Evolutionary conservation across 345 rosid species (phyloP), one percentile per base, ranked within the genome.

Genomic region (Arabis alpina): DNA sequence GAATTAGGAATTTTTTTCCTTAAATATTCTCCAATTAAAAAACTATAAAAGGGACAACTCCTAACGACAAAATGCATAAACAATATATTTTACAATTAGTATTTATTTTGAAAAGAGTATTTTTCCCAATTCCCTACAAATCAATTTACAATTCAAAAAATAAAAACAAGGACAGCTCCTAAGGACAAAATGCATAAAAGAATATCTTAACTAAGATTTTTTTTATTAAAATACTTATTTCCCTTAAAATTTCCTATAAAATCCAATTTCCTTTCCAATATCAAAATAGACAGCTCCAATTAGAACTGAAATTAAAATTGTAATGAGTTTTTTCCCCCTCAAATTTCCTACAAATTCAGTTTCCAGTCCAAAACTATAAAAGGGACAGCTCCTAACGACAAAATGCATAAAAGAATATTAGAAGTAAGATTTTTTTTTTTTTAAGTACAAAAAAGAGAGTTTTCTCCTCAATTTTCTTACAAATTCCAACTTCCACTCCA

Each of bases 101-200:
- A 8, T 3, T 14, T 30, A 0, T 5, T 34, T n/a, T 45, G 24
- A 49, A 58, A 58, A 58, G 40, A 49, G 34, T 16, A 13, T 49
- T 28, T 32, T 3, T 19, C 32, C 11, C n/a, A 13, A 10, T 19
- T 50, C 28, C 23, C 13, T 49, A 39, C n/a, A 9, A 70, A 60
- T 41, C 41, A 48, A 1, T 25, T 58, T 58, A 57, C 10, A 40
- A 13, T 16, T 50, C 19, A 50, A 30, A 67, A 32, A 15, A 10
- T 19, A 19, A 62, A 11, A 43, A 72, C 54, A 72, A 42, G 39
- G 77, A 73, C 72, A 65, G 8, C 61, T 65, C 72, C 48, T 57
- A 40, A 10, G 48, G 59, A 65, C 71, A 73, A 56, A 73, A 64
- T 50, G 59, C 32, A 64, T 55, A 64, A 47, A 8, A 15, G 3